Evolutionary conservation across 2,329 filamentous ascomycete genomes (phyloP).

Genomic region (Zymoseptoria brevis): DNA sequence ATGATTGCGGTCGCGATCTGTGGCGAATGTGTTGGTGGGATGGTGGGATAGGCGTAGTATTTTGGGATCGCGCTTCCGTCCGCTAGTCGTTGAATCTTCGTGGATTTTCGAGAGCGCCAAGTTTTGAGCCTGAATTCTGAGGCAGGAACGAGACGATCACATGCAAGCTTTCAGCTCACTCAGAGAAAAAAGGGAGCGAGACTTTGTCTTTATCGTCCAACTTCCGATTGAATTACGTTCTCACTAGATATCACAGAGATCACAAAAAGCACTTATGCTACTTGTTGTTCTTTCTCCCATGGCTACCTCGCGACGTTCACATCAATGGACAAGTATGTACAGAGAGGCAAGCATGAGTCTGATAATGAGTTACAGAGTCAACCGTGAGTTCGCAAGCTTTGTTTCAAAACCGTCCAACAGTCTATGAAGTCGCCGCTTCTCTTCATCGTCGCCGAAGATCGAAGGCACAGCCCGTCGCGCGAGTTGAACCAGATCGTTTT

Average conservation of each 20-base stretch:
- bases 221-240: too few species aligned
- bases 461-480: slow-evolving; percentile 54
- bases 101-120: not conserved
- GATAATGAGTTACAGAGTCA: not conserved
- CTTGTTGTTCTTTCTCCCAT: too few species aligned
- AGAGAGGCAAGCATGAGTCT: not conserved
- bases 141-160: too few species aligned
- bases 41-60: not conserved
- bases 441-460: slow-evolving; percentile 58
- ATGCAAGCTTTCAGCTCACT: too few species aligned
- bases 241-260: too few species aligned
- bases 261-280: too few species aligned
- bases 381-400: not conserved
- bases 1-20: slow-evolving; percentile 41
- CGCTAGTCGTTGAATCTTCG: not conserved
- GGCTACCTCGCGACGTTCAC: too few species aligned
- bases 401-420: slow-evolving; percentile 12
- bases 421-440: slow-evolving; percentile 48
- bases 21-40: not conserved
- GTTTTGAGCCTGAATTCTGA: too few species aligned
- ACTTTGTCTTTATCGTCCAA: too few species aligned
- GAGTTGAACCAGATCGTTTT: slow-evolving; percentile 44
- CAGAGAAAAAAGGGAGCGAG: too few species aligned
- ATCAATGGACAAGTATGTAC: too few species aligned
- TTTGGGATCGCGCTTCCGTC: not conserved